Percentiles rank a stretch among this genome's conserved stretches.
Conservation (phyloP, 1,284 basidiomycete species). For the Inonotus hispidus region DNA sequence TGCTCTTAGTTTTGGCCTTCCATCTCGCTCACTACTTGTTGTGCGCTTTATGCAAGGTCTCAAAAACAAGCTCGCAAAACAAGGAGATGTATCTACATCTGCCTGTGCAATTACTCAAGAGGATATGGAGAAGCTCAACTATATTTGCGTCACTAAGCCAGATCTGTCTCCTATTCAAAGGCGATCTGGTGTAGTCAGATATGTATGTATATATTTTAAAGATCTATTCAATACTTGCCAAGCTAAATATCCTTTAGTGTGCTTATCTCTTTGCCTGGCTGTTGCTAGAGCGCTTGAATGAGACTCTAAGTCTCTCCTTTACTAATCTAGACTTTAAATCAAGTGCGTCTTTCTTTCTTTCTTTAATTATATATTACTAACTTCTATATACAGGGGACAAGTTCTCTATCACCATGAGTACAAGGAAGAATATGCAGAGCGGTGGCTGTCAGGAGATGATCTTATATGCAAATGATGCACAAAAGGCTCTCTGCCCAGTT, state of each 20-base stretch:
- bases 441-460: conserved; percentile 16
- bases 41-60: conserved; percentile 23
- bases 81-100: conserved; percentile 22
- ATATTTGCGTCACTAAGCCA: conserved; percentile 17
- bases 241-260: conserved; percentile 11
- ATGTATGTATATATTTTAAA: conserved; percentile 16
- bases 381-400: background rate
- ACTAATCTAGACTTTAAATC: conserved; percentile 11
- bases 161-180: conserved; percentile 8
- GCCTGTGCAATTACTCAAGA: conserved; percentile 21
- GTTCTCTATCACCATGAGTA: conserved; percentile 3
- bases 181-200: conserved; percentile 20
- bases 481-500: conserved; percentile 16
- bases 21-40: too few relatives aligned
- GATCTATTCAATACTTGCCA: background rate
- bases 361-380: conserved; percentile 2
- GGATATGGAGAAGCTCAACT: conserved; percentile 23
- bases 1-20: too few relatives aligned
- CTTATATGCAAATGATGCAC: conserved; percentile 16
- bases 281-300: conserved; percentile 21
- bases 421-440: conserved; percentile 19
- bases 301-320: conserved; percentile 21
- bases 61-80: conserved; percentile 22
- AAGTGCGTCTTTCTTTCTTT: conserved; percentile 15
- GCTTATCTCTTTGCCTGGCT: conserved; percentile 24